Evolutionary conservation across 805 yeast species (phyloP), one percentile per base, ranked within the genome.

Genomic region (Zygosaccharomyces pseudorouxii): DNA sequence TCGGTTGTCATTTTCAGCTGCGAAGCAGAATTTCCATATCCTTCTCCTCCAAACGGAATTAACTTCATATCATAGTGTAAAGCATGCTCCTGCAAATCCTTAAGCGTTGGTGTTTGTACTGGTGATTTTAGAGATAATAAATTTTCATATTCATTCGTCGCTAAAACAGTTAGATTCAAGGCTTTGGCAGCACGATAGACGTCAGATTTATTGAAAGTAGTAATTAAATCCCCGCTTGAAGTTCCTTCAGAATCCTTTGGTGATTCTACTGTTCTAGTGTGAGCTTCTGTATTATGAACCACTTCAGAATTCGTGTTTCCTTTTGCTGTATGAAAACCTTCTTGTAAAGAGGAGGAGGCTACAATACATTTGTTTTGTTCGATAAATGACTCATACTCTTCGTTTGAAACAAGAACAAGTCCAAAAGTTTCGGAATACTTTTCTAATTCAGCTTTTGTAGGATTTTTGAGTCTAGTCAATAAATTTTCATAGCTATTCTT

Each of bases 141-240:
- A 1, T 57, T 46, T 41, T 62, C 64, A 53, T 73, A 76, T 47
- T 76, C 80, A 0, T 73, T 77, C 5, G 62, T 53, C 1, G 80
- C 71, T 38, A 78, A 52, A 1, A 77, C 73, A 2, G 73, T 67
- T 43, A 78, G 57, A 7, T 73, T 72, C 54, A 73, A 72, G 12
- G 62, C 62, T 56, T 69, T 71, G 3, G 82, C 68, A 16, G 60
- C 63, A 31, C 62, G 57, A 46, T 65, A 64, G 5, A 70, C 53
- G 39, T 67, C 69, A 1, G 67, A 53, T 42, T 63, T 67, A 2
- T 69, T 68, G n/a, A 65, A 47, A 12, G 56, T 48, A 28, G 59
- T 60, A 19, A 60, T 60, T 44, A 62, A 59, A 50, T 65, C 69
- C 38, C 59, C 61, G 16, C 62, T 68, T 16, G 58, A 44, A 14